phyloP scores from a whole-genome alignment of 2,329 filamentous ascomycete genomes.

The Neonectria hederae region DNA sequence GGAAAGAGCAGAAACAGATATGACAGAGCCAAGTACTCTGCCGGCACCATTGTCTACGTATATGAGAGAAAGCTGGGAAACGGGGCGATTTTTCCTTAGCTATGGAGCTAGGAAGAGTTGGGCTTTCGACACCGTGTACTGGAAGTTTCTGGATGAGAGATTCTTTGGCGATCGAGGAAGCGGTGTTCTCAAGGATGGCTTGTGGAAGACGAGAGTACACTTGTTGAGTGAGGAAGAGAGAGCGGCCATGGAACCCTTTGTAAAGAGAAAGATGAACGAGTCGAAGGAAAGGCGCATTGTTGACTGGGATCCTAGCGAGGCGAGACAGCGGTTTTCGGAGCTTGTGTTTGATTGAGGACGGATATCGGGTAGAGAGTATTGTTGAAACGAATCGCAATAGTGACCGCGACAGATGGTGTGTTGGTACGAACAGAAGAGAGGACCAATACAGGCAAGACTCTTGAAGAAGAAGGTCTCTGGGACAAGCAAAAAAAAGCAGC shows the following conservation, averaged over 20 bases:
- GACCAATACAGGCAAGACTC: too few relatives aligned
- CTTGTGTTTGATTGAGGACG: constrained; percentile 31
- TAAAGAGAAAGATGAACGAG: constrained; percentile 46
- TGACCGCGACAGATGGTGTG: too few relatives aligned
- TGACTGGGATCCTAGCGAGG: constrained; percentile 40
- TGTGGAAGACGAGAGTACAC: constrained; percentile 44
- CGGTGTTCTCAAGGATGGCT: constrained; percentile 19
- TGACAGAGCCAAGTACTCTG: neutral
- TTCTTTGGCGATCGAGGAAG: constrained; percentile 41
- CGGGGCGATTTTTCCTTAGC: constrained; percentile 45
- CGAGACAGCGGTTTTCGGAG: constrained; percentile 23
- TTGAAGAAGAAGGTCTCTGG: too few relatives aligned
- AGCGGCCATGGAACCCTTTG: constrained; percentile 44
- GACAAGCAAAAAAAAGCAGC: too few relatives aligned
- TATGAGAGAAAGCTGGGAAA: constrained; percentile 52
- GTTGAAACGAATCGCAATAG: too few relatives aligned
- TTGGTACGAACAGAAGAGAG: too few relatives aligned
- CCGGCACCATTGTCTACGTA: constrained; percentile 40
- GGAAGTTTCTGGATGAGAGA: constrained; percentile 48
- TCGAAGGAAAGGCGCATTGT: constrained; percentile 38
- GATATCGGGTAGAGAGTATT: too few relatives aligned
- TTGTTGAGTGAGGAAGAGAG: constrained; percentile 33
- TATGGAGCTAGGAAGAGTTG: constrained; percentile 51
- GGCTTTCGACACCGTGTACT: constrained; percentile 50
- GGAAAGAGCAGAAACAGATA: constrained; percentile 32